Conservation (phyloP, 1,284 basidiomycete species). For the Gymnopus androsaceus region DNA sequence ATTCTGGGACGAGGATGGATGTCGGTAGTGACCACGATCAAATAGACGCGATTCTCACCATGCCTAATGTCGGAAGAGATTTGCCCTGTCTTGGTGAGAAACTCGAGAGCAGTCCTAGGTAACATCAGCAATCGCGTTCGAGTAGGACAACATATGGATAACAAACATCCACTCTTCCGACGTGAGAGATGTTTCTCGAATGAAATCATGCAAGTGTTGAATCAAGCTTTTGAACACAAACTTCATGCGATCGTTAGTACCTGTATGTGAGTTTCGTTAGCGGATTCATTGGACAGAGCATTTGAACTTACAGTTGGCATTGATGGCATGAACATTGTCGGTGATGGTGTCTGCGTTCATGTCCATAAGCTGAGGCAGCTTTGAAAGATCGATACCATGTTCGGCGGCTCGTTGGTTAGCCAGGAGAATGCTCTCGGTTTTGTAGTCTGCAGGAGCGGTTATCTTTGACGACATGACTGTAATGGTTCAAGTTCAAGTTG, state of each 20-base stretch:
- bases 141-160: neutral
- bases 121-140: neutral
- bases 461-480: conserved; percentile 3
- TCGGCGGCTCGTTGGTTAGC: conserved; percentile 32
- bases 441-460: conserved; percentile 11
- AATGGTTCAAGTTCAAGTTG: too few species aligned
- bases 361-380: conserved; percentile 39
- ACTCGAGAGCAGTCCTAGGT: conserved; percentile 62
- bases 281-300: neutral
- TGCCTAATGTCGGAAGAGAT: conserved; percentile 74
- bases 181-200: conserved; percentile 72
- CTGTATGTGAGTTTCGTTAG: conserved; percentile 22
- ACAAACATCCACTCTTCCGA: conserved; percentile 81
- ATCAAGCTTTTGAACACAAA: conserved; percentile 46
- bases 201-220: conserved; percentile 70
- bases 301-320: conserved; percentile 37
- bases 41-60: conserved; percentile 28
- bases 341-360: conserved; percentile 43
- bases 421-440: conserved; percentile 15
- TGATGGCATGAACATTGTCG: conserved; percentile 39
- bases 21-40: neutral
- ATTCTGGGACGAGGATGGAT: conserved; percentile 48
- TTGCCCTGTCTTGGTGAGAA: conserved; percentile 75
- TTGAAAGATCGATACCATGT: conserved; percentile 40
- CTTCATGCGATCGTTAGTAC: conserved; percentile 41